Conservation (phyloP, 1,139 yeast genomes). For the Ogataea hybrid region DNA sequence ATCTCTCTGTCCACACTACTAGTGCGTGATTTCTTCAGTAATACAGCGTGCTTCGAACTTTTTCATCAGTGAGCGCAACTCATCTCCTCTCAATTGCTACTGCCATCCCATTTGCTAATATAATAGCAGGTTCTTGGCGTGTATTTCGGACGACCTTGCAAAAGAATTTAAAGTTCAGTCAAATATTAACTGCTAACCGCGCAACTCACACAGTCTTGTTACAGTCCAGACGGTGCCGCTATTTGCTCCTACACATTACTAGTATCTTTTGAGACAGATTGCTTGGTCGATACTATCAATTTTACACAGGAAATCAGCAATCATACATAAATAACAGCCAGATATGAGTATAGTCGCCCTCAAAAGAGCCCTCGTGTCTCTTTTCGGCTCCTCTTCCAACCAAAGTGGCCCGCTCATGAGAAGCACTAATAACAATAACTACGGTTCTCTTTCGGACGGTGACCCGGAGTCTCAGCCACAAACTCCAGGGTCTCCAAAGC, state of each 20-base stretch:
- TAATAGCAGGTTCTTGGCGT: slow-evolving; percentile 1
- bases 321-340: background rate
- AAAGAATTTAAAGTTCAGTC: no score
- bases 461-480: slow-evolving; percentile 7
- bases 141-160: background rate
- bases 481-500: background rate
- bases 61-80: background rate
- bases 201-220: no score
- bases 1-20: background rate
- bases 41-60: background rate
- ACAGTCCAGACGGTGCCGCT: no score
- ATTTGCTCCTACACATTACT: no score
- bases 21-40: background rate
- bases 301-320: background rate
- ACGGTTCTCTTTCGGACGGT: slow-evolving; percentile 8
- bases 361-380: slow-evolving; percentile 7
- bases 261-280: background rate
- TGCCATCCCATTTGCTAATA: background rate
- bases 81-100: slow-evolving; percentile 2
- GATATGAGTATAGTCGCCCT: slow-evolving; percentile 13
- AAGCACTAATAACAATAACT: slow-evolving; percentile 4
- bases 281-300: background rate
- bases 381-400: background rate
- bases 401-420: slow-evolving; percentile 4
- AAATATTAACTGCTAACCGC: no score